Percentiles rank a stretch among this genome's conserved stretches.
phyloP scores from a whole-genome alignment of 495 filamentous ascomycete genomes.

The Chaetomium tenue region DNA sequence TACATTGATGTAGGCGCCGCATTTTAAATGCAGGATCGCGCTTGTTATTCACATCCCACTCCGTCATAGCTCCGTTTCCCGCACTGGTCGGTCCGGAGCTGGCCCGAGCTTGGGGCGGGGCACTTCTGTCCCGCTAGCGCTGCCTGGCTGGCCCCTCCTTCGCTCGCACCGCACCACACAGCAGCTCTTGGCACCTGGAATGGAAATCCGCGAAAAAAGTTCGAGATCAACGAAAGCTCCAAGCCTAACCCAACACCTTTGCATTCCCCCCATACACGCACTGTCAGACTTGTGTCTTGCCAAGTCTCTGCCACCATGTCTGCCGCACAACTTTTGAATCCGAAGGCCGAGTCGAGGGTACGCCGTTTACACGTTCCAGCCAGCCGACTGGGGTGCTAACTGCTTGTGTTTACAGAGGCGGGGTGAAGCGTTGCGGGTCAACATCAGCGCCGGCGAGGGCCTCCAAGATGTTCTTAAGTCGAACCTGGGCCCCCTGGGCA shows the following conservation, averaged over 20 bases:
- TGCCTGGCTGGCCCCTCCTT: constrained; percentile 33
- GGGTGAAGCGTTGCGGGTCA: constrained; percentile 92
- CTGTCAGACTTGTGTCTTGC: constrained; percentile 14
- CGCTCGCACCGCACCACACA: constrained; percentile 18
- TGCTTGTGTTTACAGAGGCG: constrained; percentile 62
- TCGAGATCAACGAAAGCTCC: constrained; percentile 31
- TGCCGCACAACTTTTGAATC: constrained; percentile 94
- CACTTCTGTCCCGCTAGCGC: constrained; percentile 25
- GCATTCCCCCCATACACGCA: constrained; percentile 17
- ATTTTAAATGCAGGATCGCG: not conserved
- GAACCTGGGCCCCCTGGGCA: constrained; percentile 89
- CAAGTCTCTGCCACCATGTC: constrained; percentile 57
- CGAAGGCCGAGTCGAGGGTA: constrained; percentile 95
- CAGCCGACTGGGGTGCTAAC: constrained; percentile 30
- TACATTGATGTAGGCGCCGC: not conserved
- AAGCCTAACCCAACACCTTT: constrained; percentile 25
- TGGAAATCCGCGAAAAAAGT: constrained; percentile 42
- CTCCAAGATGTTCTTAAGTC: constrained; percentile 95
- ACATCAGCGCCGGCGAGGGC: constrained; percentile 94
- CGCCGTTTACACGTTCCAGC: constrained; percentile 27
- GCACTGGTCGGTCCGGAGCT: constrained; percentile 1
- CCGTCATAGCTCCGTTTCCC: not conserved
- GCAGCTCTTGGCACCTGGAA: constrained; percentile 20
- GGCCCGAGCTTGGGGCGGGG: constrained; percentile 30
- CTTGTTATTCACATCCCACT: not conserved